These are phyloP conservation scores for Neurospora cerealis DNA, from an alignment of 495 filamentous ascomycete genomes.

Conservation along the genomic window DNA sequence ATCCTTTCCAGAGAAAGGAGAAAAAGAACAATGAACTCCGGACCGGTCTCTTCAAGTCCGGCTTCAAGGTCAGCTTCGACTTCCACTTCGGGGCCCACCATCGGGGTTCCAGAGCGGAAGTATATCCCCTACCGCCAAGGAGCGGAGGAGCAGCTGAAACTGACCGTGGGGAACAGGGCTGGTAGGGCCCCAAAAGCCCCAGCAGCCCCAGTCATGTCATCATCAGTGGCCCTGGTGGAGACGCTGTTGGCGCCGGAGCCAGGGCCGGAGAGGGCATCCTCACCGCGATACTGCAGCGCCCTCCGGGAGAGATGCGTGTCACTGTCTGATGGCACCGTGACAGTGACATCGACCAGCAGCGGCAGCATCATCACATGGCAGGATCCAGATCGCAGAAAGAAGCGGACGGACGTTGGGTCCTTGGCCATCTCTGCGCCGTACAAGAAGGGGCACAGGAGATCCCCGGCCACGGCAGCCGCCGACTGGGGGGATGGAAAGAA, in stretches of 20 bases:
- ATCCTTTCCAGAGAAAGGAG: neutral
- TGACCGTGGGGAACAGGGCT: neutral
- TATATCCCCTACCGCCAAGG: neutral
- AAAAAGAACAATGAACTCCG: neutral
- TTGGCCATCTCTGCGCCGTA: neutral
- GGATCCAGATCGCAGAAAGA: neutral
- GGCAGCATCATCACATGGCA: neutral
- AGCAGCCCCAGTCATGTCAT: neutral
- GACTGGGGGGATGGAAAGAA: neutral
- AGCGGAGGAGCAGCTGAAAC: neutral
- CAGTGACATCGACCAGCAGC: neutral
- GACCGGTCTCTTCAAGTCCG: neutral
- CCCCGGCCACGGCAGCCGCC: neutral
- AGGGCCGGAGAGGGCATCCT: neutral
- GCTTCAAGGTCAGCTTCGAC: neutral
- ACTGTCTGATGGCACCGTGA: neutral
- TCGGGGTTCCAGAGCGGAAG: neutral
- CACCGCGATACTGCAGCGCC: neutral
- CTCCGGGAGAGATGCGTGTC: neutral
- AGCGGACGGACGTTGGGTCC: neutral
- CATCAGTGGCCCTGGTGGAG: neutral
- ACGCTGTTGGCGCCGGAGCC: neutral
- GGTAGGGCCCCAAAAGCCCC: neutral
- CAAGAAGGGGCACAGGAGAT: neutral
- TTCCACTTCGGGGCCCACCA: neutral